Evolutionary conservation across 2,329 filamentous ascomycete genomes (phyloP), one percentile per base, ranked within the genome.

Genomic region (Ophiocordyceps australis): DNA sequence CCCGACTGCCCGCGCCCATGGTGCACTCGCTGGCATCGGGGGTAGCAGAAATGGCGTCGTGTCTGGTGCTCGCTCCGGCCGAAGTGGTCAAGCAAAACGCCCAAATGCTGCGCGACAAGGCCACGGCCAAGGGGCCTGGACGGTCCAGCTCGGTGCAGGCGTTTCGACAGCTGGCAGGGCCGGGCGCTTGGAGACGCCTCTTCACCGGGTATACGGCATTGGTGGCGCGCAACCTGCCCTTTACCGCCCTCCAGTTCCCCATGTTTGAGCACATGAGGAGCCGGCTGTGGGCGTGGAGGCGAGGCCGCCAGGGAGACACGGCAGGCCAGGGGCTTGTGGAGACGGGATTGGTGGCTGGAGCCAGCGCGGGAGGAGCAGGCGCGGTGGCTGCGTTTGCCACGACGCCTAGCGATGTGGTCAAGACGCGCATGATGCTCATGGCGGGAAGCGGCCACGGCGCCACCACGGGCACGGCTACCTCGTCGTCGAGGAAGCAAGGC

Each of bases 31-130:
- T 65, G 4, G 75, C 82, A 9, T 91, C 81, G 2, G 74, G 72
- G 3, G 52, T 70, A 11, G 85, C 76, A 2, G 85, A 94, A 50
- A 65, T 83, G 37, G 78, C 82, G 4, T 85, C 81, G 5, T 93
- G 85, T 43, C 61, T 82, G 13, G 79, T 93, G 32, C 65, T 93
- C 19, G 86, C 83, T 0, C 85, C 83, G 0, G 81, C 82, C 10
- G 83, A 93, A 46, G 80, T 92, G 7, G 68, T 93, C 34, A 93
- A 94, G 54, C 83, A 92, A 45, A 93, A 93, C 48, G 82, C 85
- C 0, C 83, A 93, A 48, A 83, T 93, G 65, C 58, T 89, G 1
- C 57, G 33, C 11, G 37, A 30, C 32, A 30, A 22, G 35, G 20
- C 20, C 19, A 20, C 29, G 39, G 40, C 34, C 14, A 36, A 31